Conservation (phyloP, 371 early-diverging fungal species). For the Mortierella sp. region DNA sequence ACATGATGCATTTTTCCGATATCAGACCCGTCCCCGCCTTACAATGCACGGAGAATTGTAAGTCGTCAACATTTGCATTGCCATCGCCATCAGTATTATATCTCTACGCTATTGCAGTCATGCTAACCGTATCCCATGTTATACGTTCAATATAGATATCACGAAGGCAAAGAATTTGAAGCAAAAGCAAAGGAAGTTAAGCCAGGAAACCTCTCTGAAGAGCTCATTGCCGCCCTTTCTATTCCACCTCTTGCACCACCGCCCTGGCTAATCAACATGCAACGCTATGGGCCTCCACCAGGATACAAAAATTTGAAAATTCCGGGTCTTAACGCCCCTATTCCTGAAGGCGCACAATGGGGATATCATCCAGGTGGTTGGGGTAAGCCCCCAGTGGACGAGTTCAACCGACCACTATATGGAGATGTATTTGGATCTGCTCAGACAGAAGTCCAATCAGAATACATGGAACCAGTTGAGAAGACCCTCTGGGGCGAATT, state of each 20-base stretch:
- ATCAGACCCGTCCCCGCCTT: constrained; percentile 90
- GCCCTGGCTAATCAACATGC: constrained; percentile 99
- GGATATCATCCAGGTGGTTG: constrained; percentile 99
- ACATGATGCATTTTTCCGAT: constrained; percentile 97
- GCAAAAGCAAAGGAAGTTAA: constrained; percentile 88
- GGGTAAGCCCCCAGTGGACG: constrained; percentile 98
- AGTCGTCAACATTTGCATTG: constrained; percentile 32
- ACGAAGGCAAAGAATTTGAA: constrained; percentile 98
- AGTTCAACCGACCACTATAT: constrained; percentile 93
- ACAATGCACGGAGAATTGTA: constrained; percentile 91
- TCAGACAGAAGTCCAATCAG: constrained; percentile 59
- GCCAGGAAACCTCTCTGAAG: constrained; percentile 92
- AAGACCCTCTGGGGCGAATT: constrained; percentile 87
- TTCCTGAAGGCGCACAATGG: constrained; percentile 99
- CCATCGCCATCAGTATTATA: not conserved
- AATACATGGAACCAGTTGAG: constrained; percentile 79
- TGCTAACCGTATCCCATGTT: not conserved
- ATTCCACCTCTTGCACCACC: constrained; percentile 97
- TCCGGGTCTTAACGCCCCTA: constrained; percentile 97
- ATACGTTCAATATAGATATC: constrained; percentile 73
- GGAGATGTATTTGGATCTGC: constrained; percentile 95
- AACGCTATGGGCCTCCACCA: constrained; percentile 98
- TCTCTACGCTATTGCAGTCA: not conserved
- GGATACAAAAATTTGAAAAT: constrained; percentile 94
- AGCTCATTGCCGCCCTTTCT: constrained; percentile 87